phyloP scores from a whole-genome alignment of 2,329 filamentous ascomycete genomes.

The Amylocarpus encephaloides region DNA sequence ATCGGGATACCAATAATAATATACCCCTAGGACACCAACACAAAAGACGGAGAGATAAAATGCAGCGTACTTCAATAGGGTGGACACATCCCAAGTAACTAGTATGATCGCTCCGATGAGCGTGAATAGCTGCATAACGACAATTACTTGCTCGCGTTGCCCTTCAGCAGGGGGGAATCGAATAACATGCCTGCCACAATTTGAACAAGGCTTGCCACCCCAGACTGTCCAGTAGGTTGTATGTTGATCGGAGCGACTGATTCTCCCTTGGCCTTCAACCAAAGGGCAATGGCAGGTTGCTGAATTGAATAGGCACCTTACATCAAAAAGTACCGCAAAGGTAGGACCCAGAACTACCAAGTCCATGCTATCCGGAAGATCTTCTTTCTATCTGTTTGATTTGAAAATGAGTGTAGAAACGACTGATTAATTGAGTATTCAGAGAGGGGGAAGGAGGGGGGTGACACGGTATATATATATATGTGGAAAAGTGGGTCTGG shows the following conservation, averaged over 20 bases:
- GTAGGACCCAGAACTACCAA: conserved; percentile 27
- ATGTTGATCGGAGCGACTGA: conserved; percentile 21
- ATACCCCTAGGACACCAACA: conserved; percentile 30
- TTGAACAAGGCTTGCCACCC: conserved; percentile 17
- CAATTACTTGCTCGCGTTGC: conserved; percentile 24
- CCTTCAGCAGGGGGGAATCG: conserved; percentile 21
- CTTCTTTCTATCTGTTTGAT: too few species aligned
- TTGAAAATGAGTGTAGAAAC: too few species aligned
- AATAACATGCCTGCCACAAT: conserved; percentile 22
- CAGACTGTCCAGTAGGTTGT: conserved; percentile 20
- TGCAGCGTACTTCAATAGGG: conserved; percentile 28
- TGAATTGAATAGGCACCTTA: conserved; percentile 16
- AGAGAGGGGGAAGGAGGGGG: too few species aligned
- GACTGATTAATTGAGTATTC: too few species aligned
- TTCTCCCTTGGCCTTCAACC: conserved; percentile 15
- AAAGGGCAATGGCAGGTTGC: conserved; percentile 22
- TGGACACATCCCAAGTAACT: conserved; percentile 29
- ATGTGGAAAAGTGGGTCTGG: too few species aligned
- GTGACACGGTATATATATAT: too few species aligned
- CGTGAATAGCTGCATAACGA: conserved; percentile 19
- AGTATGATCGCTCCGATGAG: conserved; percentile 29
- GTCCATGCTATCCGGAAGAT: conserved; percentile 21
- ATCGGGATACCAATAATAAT: conserved; percentile 30
- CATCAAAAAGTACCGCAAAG: conserved; percentile 23
- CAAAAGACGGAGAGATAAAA: conserved; percentile 31